A percentile compares a stretch with the other conserved stretches of the same genome.
Evolutionary conservation across 2,329 filamentous ascomycete genomes (phyloP).

Genomic region (Microcyclospora tardicrescens): DNA sequence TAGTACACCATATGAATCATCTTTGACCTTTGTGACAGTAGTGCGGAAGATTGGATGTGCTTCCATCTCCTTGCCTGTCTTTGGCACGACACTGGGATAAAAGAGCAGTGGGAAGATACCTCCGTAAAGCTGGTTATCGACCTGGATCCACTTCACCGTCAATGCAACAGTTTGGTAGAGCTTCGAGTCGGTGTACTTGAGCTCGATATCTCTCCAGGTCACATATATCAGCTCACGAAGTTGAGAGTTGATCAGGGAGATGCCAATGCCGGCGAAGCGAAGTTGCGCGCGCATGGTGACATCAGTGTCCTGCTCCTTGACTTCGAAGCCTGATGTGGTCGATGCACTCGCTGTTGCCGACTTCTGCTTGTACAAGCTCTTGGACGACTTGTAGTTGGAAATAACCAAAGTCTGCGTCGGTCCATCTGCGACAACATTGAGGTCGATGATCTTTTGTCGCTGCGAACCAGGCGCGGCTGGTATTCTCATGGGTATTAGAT

Average conservation of each 20-base stretch:
- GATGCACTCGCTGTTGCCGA: constrained; percentile 42
- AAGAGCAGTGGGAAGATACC: constrained; percentile 95
- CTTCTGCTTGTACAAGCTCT: constrained; percentile 74
- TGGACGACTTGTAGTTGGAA: constrained; percentile 85
- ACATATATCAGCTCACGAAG: constrained; percentile 86
- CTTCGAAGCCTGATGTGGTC: constrained; percentile 67
- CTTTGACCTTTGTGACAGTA: constrained; percentile 88
- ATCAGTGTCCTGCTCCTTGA: constrained; percentile 80
- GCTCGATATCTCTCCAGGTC: constrained; percentile 78
- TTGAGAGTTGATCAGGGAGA: constrained; percentile 87
- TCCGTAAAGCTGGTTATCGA: constrained; percentile 96
- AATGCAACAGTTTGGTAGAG: constrained; percentile 84
- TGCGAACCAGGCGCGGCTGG: constrained; percentile 48
- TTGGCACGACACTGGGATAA: constrained; percentile 94
- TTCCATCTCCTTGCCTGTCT: constrained; percentile 91
- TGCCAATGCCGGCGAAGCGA: constrained; percentile 75
- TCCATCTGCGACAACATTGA: constrained; percentile 90
- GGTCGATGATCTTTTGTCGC: constrained; percentile 78
- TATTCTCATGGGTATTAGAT: constrained; percentile 87
- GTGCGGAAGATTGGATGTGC: constrained; percentile 88
- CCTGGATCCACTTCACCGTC: constrained; percentile 95
- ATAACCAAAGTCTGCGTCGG: constrained; percentile 89
- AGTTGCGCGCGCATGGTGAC: constrained; percentile 83
- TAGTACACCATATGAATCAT: constrained; percentile 92
- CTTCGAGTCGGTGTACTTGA: constrained; percentile 86